Conservation (phyloP, 176 grass and related monocot species). For the Zizania latifolia region DNA sequence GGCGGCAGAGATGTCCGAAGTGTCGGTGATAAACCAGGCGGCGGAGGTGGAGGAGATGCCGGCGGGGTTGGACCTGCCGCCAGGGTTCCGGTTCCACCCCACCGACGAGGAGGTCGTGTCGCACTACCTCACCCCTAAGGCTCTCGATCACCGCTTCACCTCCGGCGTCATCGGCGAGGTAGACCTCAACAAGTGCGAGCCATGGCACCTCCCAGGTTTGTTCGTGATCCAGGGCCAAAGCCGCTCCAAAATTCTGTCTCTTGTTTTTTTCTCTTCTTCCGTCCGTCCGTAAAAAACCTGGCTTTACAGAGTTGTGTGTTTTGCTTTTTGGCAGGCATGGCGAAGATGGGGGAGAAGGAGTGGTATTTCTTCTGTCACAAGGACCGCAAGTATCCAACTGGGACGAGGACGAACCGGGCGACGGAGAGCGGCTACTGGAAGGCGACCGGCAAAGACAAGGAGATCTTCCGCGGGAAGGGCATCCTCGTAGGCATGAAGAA, state of each 20-base stretch:
- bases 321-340: constrained; percentile 41
- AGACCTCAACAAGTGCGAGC: constrained; percentile 95
- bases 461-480: constrained; percentile 58
- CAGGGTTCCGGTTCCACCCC: constrained; percentile 94
- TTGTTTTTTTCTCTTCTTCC: no score
- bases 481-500: constrained; percentile 97
- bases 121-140: constrained; percentile 77
- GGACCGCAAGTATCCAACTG: constrained; percentile 97
- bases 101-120: constrained; percentile 92
- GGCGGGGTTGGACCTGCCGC: constrained; percentile 62
- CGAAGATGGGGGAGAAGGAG: constrained; percentile 92
- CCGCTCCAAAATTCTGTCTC: background rate
- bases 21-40: constrained; percentile 52
- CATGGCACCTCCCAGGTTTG: constrained; percentile 86
- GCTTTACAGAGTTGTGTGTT: background rate
- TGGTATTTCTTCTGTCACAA: constrained; percentile 94
- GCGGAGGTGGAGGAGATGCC: constrained; percentile 35
- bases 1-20: constrained; percentile 38
- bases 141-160: constrained; percentile 40
- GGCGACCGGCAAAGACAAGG: constrained; percentile 98
- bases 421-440: constrained; percentile 96
- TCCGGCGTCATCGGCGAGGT: constrained; percentile 81
- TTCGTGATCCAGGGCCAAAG: background rate
- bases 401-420: constrained; percentile 80
- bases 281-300: background rate